A percentile compares a stretch with the other conserved stretches of the same genome.
Evolutionary conservation across 306 rosid species (phyloP).

Genomic region (Gastrolobium villosum): DNA sequence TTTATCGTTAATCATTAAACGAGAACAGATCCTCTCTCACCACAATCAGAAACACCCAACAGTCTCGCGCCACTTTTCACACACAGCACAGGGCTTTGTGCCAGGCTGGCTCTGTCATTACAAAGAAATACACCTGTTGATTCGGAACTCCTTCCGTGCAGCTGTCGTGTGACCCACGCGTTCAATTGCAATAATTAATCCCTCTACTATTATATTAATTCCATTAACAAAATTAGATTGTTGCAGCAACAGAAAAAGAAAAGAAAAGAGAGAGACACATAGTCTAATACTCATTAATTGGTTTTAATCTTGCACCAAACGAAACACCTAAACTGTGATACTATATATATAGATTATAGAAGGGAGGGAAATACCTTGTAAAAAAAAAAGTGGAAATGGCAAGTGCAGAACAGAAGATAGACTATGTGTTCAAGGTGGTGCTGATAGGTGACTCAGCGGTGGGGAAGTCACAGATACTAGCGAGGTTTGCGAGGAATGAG

Average conservation of each 20-base stretch:
- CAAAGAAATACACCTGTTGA: slow-evolving; percentile 16
- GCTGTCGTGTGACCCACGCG: slow-evolving; percentile 2
- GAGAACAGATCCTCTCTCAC: slow-evolving; percentile 27
- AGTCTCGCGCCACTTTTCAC: slow-evolving; percentile 37
- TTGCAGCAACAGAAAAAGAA: too few relatives aligned
- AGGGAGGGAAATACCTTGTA: neutral
- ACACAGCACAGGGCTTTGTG: neutral
- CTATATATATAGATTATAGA: neutral
- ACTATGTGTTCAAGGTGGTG: slow-evolving; percentile 97
- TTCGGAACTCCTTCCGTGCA: slow-evolving; percentile 14
- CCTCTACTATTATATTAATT: slow-evolving; percentile 8
- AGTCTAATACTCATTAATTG: neutral
- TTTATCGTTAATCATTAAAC: neutral
- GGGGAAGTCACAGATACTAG: slow-evolving; percentile 97
- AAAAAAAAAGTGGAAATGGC: slow-evolving; percentile 64
- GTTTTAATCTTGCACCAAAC: slow-evolving; percentile 43
- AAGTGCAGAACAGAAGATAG: slow-evolving; percentile 90
- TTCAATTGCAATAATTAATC: neutral
- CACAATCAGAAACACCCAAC: neutral
- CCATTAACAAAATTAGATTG: neutral
- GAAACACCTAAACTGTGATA: slow-evolving; percentile 26
- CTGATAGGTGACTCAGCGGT: slow-evolving; percentile 97
- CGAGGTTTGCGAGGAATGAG: slow-evolving; percentile 94
- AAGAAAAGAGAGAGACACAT: neutral
- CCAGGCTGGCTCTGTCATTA: slow-evolving; percentile 39